Evolutionary conservation across 2,329 filamentous ascomycete genomes (phyloP), one percentile per base, ranked within the genome.

Genomic region (Pseudogymnoascus sp.): DNA sequence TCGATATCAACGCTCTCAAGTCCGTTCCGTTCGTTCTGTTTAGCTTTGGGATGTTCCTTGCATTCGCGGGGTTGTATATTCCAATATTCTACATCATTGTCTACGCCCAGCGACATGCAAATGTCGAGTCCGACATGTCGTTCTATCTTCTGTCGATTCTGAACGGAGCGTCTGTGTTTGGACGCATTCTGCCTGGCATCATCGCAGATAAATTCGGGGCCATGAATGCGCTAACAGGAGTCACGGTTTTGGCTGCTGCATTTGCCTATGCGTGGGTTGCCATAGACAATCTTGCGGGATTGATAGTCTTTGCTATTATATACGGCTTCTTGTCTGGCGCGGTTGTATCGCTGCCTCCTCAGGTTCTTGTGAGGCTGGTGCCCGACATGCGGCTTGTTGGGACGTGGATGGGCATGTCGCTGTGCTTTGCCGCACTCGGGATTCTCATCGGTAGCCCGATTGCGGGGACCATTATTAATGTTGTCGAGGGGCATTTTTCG

Each of bases 281-380:
- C 1, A 75, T 77, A 8, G 76, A 75, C 3, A 77, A 77, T 38
- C 82, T 85, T 9, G 80, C 81, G 0, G 80, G 83, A 0, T 82
- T 87, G 63, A 80, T 90, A 59, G 78, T 85, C 37, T 91, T 89
- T 72, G 80, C 82, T 12, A 78, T 81, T 12, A 73, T 90, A 5
- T 91, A 88, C 67, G 89, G 88, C 16, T 89, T 91, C 71, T 81
- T 81, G 12, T 87, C 84, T 0, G 89, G 88, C 9, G 83, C 83
- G 2, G 88, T 86, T 67, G 82, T 89, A 35, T 83, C 83, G 0
- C 75, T 91, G 18, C 78, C 79, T 0, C 86, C 88, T 0, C 45
- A 52, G 45, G 45, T 63, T 41, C 18, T 41, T 14, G 61, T 63
- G 11, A 25, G 25, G n/a, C 45, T 67, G 23, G 43, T 63, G 2